Conservation (phyloP, 768 basidiomycete species). For the Amylocystis lapponica region DNA sequence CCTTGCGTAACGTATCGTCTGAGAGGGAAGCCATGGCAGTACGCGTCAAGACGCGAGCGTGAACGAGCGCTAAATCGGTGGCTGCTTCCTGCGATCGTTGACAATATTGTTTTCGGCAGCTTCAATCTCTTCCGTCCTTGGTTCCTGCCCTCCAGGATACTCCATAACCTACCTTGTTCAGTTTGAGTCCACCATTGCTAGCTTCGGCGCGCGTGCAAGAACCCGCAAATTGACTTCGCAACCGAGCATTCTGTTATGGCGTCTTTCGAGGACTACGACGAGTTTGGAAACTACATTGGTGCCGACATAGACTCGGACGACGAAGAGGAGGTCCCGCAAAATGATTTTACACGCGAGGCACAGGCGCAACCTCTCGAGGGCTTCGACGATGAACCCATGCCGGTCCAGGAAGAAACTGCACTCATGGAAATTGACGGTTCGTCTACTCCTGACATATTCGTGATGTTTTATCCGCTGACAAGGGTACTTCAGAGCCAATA, state of each 20-base stretch:
- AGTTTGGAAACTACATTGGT: slow-evolving; percentile 98
- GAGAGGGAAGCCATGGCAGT: slow-evolving; percentile 30
- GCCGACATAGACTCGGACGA: slow-evolving; percentile 91
- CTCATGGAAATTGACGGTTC: slow-evolving; percentile 85
- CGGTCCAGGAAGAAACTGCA: slow-evolving; percentile 44
- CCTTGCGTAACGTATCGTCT: slow-evolving; percentile 83
- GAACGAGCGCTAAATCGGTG: slow-evolving; percentile 8
- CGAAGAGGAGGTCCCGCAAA: slow-evolving; percentile 49
- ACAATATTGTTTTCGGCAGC: no score
- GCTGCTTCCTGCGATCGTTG: not conserved
- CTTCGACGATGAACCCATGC: slow-evolving; percentile 64
- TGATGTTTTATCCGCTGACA: not conserved
- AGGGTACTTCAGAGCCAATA: slow-evolving; percentile 57
- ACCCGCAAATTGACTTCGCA: not conserved
- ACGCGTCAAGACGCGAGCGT: slow-evolving; percentile 15
- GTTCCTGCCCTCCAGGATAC: no score
- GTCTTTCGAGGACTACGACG: slow-evolving; percentile 75
- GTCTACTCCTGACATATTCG: slow-evolving; percentile 12
- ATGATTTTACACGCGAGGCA: slow-evolving; percentile 34
- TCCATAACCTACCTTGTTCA: no score
- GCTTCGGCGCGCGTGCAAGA: no score
- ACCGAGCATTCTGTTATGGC: slow-evolving; percentile 39
- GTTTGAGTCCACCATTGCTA: no score
- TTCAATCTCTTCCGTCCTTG: no score
- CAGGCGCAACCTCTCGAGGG: slow-evolving; percentile 63